Evolutionary conservation across 2,329 filamentous ascomycete genomes (phyloP).

Genomic region (Tolypocladium cylindrosporum): DNA sequence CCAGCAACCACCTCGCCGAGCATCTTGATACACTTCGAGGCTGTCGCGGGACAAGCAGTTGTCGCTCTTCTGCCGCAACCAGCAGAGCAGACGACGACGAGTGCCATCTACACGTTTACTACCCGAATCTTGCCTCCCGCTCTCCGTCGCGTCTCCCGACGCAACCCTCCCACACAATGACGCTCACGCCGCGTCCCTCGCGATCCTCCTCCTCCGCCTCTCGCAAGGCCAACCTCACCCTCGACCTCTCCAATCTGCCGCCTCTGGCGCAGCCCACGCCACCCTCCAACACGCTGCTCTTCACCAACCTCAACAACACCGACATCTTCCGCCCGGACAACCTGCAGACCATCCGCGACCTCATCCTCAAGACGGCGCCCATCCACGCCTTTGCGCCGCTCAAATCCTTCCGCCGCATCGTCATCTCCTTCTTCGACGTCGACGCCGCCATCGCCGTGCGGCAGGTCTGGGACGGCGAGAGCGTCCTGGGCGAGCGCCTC

Average conservation of each 20-base stretch:
- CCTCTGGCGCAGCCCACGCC: constrained; percentile 60
- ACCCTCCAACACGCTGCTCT: constrained; percentile 74
- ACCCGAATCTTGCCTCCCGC: background rate
- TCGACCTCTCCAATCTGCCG: constrained; percentile 66
- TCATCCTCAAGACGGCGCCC: constrained; percentile 58
- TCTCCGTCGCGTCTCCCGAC: background rate
- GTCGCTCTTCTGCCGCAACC: background rate
- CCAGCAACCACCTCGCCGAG: background rate
- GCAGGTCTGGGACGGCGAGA: constrained; percentile 63
- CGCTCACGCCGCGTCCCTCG: constrained; percentile 25
- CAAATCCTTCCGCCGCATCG: constrained; percentile 73
- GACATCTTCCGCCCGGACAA: constrained; percentile 68
- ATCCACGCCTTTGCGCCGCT: constrained; percentile 73
- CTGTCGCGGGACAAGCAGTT: background rate
- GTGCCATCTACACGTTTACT: background rate
- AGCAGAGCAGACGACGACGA: background rate
- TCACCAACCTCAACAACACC: constrained; percentile 66
- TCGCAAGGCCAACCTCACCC: constrained; percentile 44
- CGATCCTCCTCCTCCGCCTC: constrained; percentile 36
- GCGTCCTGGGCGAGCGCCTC: constrained; percentile 58
- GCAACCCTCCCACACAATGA: constrained; percentile 16
- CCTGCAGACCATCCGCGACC: constrained; percentile 61
- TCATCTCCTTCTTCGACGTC: constrained; percentile 66
- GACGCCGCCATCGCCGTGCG: constrained; percentile 63
- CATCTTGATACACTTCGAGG: background rate